A percentile compares a stretch with the other conserved stretches of the same genome.
Conservation (phyloP, 2,329 filamentous ascomycete genomes). For the Torrubiellomyces zombiae region DNA sequence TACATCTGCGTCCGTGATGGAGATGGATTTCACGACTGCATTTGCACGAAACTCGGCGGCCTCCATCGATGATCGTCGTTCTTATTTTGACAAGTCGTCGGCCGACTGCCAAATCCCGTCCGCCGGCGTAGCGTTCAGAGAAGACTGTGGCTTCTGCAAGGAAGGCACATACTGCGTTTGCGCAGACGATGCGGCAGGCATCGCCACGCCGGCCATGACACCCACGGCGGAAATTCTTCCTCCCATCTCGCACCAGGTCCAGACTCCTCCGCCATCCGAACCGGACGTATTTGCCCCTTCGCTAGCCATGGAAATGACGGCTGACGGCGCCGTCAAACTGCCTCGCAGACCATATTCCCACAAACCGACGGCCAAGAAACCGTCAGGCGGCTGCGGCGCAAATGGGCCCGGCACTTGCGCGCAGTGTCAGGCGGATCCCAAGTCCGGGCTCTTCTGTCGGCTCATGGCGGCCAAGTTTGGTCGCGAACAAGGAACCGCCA, state of each 20-base stretch:
- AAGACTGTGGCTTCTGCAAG: slow-evolving; percentile 68
- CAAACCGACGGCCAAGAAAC: slow-evolving; percentile 11
- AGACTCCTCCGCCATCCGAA: slow-evolving; percentile 44
- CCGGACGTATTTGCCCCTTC: slow-evolving; percentile 36
- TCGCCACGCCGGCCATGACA: slow-evolving; percentile 22
- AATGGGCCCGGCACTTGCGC: slow-evolving; percentile 65
- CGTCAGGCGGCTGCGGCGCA: slow-evolving; percentile 32
- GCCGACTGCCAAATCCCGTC: slow-evolving; percentile 15
- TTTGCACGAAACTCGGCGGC: slow-evolving; percentile 32
- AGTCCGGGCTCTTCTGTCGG: slow-evolving; percentile 70
- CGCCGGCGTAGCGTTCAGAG: slow-evolving; percentile 31
- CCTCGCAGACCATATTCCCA: slow-evolving; percentile 21
- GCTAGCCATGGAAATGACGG: slow-evolving; percentile 40
- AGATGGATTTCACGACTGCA: slow-evolving; percentile 58
- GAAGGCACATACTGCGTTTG: slow-evolving; percentile 73
- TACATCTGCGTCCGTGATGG: slow-evolving; percentile 38
- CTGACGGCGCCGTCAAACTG: slow-evolving; percentile 43
- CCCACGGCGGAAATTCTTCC: slow-evolving; percentile 21
- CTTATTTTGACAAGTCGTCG: slow-evolving; percentile 2
- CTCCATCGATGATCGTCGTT: not conserved
- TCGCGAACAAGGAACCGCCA: slow-evolving; percentile 22
- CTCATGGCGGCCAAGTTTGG: slow-evolving; percentile 53
- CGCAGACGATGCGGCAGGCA: slow-evolving; percentile 39
- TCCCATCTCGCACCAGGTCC: slow-evolving; percentile 28
- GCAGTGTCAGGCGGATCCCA: slow-evolving; percentile 62